Conservation (phyloP, 2,329 filamentous ascomycete genomes). For the Colletotrichum scovillei region DNA sequence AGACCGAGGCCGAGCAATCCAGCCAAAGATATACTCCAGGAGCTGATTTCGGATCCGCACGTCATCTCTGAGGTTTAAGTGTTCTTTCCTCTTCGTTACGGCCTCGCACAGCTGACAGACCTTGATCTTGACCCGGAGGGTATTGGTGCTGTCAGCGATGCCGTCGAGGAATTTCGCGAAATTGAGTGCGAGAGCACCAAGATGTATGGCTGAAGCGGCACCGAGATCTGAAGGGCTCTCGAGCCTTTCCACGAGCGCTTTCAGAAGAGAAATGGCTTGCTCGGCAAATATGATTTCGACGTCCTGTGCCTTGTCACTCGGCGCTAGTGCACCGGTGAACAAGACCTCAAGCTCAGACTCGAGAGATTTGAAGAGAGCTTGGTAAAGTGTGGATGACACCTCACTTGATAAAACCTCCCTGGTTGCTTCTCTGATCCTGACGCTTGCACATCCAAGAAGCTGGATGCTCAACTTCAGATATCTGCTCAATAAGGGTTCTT, state of each 20-base stretch:
- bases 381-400: conserved; percentile 70
- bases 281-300: conserved; percentile 75
- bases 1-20: conserved; percentile 72
- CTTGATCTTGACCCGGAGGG: conserved; percentile 74
- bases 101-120: conserved; percentile 75
- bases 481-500: conserved; percentile 69
- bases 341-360: conserved; percentile 73
- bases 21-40: conserved; percentile 74
- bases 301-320: conserved; percentile 64
- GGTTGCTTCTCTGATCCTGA: conserved; percentile 74
- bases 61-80: conserved; percentile 75
- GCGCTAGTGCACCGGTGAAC: conserved; percentile 66
- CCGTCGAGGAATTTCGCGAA: conserved; percentile 76
- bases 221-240: conserved; percentile 72
- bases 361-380: conserved; percentile 72
- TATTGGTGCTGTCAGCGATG: conserved; percentile 64
- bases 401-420: conserved; percentile 75
- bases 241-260: conserved; percentile 71
- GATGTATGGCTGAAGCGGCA: conserved; percentile 71
- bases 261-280: conserved; percentile 73
- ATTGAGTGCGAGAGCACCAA: conserved; percentile 72
- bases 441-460: conserved; percentile 71
- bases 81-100: conserved; percentile 74
- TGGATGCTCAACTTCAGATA: conserved; percentile 74
- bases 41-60: conserved; percentile 76